Evolutionary conservation across 768 basidiomycete genomes (phyloP), one percentile per base, ranked within the genome.

Genomic region (Mycena metata): DNA sequence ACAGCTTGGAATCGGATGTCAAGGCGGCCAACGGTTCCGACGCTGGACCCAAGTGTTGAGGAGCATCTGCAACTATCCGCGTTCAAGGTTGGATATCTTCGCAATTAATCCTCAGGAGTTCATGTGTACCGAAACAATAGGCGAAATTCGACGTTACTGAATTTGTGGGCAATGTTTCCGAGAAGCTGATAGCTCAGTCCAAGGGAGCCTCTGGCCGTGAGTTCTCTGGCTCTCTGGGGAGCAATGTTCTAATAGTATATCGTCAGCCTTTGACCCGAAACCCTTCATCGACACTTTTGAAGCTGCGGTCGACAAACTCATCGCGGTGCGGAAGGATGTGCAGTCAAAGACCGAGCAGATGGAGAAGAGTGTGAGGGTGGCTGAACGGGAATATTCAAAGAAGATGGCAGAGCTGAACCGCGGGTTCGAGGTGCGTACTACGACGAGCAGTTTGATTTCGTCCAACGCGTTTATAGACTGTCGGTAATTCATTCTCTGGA

Each of bases 201-300:
- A 95, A 96, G 78, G 87, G 86, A 46, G 88, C 90, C 75, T 84
- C 94, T 33, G 96, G 94, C 60, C 95, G 96, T 92, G 70, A 57
- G 80, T 83, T 39, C 41, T 42, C 54, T 12, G 54, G 33, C 12
- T 66, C 24, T 64, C 55, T 12, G 24, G 24, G 21, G 19, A 35
- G 7, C 45, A n/a, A 46, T 49, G 11, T 15, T 60, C 41, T 13
- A 49, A 33, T n/a, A 73, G 63, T 71, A 57, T 60, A 43, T 55
- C 64, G 52, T 36, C 69, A 96, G 95, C 96, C n/a, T 97, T 97
- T 75, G 91, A 97, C 74, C 95, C 96, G 6, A 91, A 92, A 74
- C 95, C 96, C 0, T 98, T 98, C 80, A 93, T 98, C 67, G 83
- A 88, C 60, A 96, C 94, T 5, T 97, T 99, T 70, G 98, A 99